Evolutionary conservation across 2,329 filamentous ascomycete genomes (phyloP).

Genomic region (Macroventuria anomochaeta): DNA sequence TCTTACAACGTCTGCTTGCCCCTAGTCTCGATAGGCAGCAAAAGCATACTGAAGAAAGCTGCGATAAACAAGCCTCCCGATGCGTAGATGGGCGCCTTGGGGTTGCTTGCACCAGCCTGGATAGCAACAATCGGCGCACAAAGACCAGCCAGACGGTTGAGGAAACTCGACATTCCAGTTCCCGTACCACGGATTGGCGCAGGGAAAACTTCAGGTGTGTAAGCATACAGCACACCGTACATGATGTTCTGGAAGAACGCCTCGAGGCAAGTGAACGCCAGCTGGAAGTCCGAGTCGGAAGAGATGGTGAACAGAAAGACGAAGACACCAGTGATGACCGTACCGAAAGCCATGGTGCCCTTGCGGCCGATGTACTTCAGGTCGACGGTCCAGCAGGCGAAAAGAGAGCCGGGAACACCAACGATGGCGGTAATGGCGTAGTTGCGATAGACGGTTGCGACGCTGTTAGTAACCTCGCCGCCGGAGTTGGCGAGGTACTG

Average conservation of each 20-base stretch:
- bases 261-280: conserved; percentile 71
- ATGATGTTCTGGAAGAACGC: conserved; percentile 67
- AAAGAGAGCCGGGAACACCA: conserved; percentile 77
- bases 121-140: conserved; percentile 71
- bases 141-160: conserved; percentile 72
- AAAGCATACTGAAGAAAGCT: conserved; percentile 51
- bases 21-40: conserved; percentile 53
- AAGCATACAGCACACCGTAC: conserved; percentile 77
- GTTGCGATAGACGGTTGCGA: conserved; percentile 69
- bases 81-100: conserved; percentile 53
- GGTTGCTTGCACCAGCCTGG: conserved; percentile 48
- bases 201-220: conserved; percentile 79
- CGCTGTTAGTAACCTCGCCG: conserved; percentile 31
- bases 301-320: conserved; percentile 71
- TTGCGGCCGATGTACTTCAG: conserved; percentile 74
- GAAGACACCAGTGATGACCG: conserved; percentile 70
- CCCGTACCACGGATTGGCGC: conserved; percentile 74
- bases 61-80: conserved; percentile 53
- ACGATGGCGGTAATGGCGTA: conserved; percentile 80
- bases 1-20: conserved; percentile 51
- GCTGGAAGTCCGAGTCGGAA: conserved; percentile 62
- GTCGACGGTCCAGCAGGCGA: conserved; percentile 76
- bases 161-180: conserved; percentile 73
- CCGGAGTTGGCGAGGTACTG: conserved; percentile 75
- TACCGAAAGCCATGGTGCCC: conserved; percentile 73